Evolutionary conservation across 345 rosid species (phyloP), one percentile per base, ranked within the genome.

Genomic region (Bruguiera parviflora): DNA sequence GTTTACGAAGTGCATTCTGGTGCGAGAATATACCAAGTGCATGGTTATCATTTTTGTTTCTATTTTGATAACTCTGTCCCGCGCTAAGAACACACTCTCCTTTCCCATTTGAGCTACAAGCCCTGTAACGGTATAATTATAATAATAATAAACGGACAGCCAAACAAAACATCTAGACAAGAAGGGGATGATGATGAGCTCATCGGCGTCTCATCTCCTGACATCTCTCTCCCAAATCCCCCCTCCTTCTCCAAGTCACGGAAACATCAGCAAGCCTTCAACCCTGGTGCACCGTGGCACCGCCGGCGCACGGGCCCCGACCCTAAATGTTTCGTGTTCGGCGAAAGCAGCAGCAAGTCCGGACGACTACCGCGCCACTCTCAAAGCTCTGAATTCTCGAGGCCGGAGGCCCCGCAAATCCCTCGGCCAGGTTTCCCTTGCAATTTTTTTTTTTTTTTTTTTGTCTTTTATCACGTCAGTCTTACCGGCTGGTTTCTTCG

Each of bases 391-490:
- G 81, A 91, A 91, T 74, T 89, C 96, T 73, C 88, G 78, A 53
- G 93, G 89, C 35, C 95, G 93, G 2, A 80, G 82, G 32, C 97
- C 96, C n/a, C 83, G 92, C 32, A 94, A 91, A 83, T 89, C 97
- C 55, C 93, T 91, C 4, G 96, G 98, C 73, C 96, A 94, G 95
- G 98, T 91, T 68, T 72, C 19, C 5, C 8, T 5, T 20, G 10
- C 2, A 33, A n/a, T 39, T 1, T 37, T 15, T 2, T 20, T 11
- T 25, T 61, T 27, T 20, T 27, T 46, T 59, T 35, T n/a, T n/a
- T n/a, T n/a, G n/a, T n/a, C 21, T 58, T 6, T 43, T 31, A 29
- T 31, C 9, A 15, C 19, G 25, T 28, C 7, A 8, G 4, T 0
- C 20, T 5, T 29, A 2, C 15, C 1, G 1, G 1, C 0, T 8